phyloP scores from a whole-genome alignment of 164 flowering plant species.

The Dillenia suffruticosa region DNA sequence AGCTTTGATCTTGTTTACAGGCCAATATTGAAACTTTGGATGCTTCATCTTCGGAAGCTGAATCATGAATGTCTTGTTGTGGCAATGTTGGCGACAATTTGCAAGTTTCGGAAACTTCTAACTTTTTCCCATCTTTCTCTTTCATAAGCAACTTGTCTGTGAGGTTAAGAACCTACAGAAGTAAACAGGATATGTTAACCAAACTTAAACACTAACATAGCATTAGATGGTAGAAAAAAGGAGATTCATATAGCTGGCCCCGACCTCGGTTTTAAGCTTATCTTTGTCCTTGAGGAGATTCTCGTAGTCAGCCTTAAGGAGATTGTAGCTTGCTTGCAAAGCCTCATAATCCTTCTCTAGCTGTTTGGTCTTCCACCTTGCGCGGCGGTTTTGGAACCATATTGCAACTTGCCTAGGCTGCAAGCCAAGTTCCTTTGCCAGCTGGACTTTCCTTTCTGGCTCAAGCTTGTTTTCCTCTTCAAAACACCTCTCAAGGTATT shows the following conservation, averaged over 20 bases:
- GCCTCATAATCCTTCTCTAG: constrained; percentile 44
- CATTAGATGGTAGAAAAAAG: background rate
- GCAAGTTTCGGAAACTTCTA: constrained; percentile 18
- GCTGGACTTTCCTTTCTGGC: constrained; percentile 71
- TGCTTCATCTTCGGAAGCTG: constrained; percentile 25
- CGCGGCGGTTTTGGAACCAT: constrained; percentile 54
- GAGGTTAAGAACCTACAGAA: constrained; percentile 41
- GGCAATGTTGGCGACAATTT: constrained; percentile 15
- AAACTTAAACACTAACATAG: background rate
- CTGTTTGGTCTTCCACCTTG: constrained; percentile 50
- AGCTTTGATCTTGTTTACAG: constrained; percentile 48
- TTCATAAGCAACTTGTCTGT: constrained; percentile 33
- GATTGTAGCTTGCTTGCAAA: constrained; percentile 33
- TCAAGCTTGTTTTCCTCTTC: constrained; percentile 89
- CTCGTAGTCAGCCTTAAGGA: constrained; percentile 58
- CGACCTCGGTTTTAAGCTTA: constrained; percentile 56
- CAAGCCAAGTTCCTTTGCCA: constrained; percentile 69
- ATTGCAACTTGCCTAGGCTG: constrained; percentile 76
- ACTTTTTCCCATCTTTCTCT: constrained; percentile 31
- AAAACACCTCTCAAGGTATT: constrained; percentile 64
- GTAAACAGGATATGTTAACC: background rate
- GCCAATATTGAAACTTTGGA: constrained; percentile 25
- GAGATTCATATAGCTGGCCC: background rate
- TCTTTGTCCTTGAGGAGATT: constrained; percentile 58
- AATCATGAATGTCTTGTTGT: constrained; percentile 15